phyloP scores from a whole-genome alignment of 2,329 filamentous ascomycete species.

The Neophaeococcomyces mojaviensis region DNA sequence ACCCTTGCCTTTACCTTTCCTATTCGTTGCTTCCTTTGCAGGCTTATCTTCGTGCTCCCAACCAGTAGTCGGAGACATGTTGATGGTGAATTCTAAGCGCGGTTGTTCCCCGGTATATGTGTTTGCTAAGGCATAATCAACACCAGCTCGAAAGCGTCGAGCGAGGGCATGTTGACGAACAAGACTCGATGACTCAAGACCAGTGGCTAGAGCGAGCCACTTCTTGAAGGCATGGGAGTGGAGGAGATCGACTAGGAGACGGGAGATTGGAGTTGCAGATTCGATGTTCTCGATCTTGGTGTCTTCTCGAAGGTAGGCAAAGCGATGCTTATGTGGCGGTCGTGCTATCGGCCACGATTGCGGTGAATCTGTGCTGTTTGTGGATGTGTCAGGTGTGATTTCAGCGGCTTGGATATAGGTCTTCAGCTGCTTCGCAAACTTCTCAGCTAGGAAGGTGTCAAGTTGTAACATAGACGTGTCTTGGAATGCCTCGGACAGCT shows the following conservation, averaged over 20 bases:
- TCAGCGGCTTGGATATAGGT: constrained; percentile 64
- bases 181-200: constrained; percentile 51
- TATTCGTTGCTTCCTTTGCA: constrained; percentile 33
- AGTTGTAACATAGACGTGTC: constrained; percentile 80
- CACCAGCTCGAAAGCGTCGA: constrained; percentile 74
- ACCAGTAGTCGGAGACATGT: constrained; percentile 73
- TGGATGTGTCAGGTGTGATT: constrained; percentile 30
- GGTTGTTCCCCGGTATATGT: constrained; percentile 64
- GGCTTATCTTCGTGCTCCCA: constrained; percentile 61
- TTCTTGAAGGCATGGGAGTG: constrained; percentile 80
- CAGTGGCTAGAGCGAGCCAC: constrained; percentile 80
- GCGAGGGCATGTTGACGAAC: constrained; percentile 71
- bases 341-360: constrained; percentile 65
- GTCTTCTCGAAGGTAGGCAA: constrained; percentile 53
- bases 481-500: constrained; percentile 70
- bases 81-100: constrained; percentile 78
- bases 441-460: constrained; percentile 67
- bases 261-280: constrained; percentile 52
- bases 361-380: constrained; percentile 23
- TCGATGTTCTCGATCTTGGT: constrained; percentile 35
- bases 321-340: constrained; percentile 93
- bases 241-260: constrained; percentile 73
- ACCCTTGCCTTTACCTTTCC: constrained; percentile 31
- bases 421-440: constrained; percentile 66
- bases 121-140: constrained; percentile 89